Base-by-base conservation (phyloP, 805 yeast species). In the Nakazawaea pomicola region DNA sequence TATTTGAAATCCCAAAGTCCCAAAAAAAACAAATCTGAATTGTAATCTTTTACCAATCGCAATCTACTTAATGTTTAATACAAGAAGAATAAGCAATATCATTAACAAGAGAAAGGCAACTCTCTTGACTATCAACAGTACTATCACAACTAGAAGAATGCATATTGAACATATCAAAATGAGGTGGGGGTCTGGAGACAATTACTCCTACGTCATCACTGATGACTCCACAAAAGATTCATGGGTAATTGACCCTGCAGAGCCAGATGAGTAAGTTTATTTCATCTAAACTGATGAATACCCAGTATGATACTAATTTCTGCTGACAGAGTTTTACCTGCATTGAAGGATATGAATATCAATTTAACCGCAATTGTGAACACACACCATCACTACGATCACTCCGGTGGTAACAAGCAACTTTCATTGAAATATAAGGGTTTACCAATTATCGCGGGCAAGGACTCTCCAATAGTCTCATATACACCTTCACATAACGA, bases 341-440 rank as follows among this genome's bases (percentile, higher is more conserved):
- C 59, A 11, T 54, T 76, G 21, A 49, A 62, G 27, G 55, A 65
- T 27, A 56, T 67, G 14, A 57, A 64, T 29, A 61, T 72, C 29
- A 74, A 80, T 38, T 61, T 93, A 40, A 70, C 68, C 33, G 87
- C 91, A 1, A 83, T 93, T 44, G 95, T 86, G 38, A 93, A 93
- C 62, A 93, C 98, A 1, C 99, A 93, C 57, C 99, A 93, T 58
- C 99, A 93, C 60, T 77, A 79, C 55, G 99, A 93, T 57, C 99
- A 93, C 62, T 70, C 96, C 2, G 96, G 87, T 17, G 98, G 97
- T 2, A 90, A 89, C 54, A 61, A 65, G 17, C 25, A 12, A 28
- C 17, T 34, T 11, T 33, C 43, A 6, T 23, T 50, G 1, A 4
- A 44, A 3, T 58, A 67, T 55, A 76, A 74, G 35, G 65, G 63